Evolutionary conservation across 202 grass and related monocot genomes (phyloP).

Genomic region (Alloteropsis angusta): DNA sequence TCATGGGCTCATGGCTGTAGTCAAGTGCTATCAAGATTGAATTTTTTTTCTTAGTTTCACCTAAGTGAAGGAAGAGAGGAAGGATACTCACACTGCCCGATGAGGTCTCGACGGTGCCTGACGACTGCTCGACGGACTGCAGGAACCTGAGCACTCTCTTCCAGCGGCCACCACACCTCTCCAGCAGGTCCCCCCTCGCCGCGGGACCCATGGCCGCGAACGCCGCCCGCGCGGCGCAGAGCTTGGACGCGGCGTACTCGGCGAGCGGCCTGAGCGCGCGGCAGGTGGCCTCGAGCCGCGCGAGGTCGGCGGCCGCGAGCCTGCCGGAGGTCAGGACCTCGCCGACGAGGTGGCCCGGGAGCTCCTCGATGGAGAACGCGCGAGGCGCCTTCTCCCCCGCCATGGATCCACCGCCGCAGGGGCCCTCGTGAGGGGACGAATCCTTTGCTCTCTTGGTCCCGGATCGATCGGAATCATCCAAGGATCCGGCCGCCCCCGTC

Average conservation of each 20-base stretch:
- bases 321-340: slow-evolving; percentile 74
- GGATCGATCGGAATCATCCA: slow-evolving; percentile 38
- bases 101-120: slow-evolving; percentile 61
- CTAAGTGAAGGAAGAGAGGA: neutral
- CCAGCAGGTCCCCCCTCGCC: slow-evolving; percentile 45
- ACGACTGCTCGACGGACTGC: slow-evolving; percentile 80
- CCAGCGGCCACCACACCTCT: slow-evolving; percentile 71
- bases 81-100: slow-evolving; percentile 57
- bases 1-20: neutral
- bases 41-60: neutral
- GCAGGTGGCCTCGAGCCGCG: slow-evolving; percentile 68
- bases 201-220: slow-evolving; percentile 39
- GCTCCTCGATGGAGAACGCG: slow-evolving; percentile 61
- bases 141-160: slow-evolving; percentile 95
- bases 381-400: slow-evolving; percentile 48
- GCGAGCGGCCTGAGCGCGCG: slow-evolving; percentile 58
- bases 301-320: slow-evolving; percentile 60
- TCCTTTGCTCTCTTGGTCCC: neutral
- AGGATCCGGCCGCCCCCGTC: slow-evolving; percentile 13
- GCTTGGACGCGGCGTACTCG: slow-evolving; percentile 67
- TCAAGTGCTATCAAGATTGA: neutral
- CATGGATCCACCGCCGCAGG: slow-evolving; percentile 35
- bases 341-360: slow-evolving; percentile 66
- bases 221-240: slow-evolving; percentile 43
- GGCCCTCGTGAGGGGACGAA: neutral